Base-by-base conservation (phyloP, 2,329 filamentous ascomycete species). In the Penicillium palitans region DNA sequence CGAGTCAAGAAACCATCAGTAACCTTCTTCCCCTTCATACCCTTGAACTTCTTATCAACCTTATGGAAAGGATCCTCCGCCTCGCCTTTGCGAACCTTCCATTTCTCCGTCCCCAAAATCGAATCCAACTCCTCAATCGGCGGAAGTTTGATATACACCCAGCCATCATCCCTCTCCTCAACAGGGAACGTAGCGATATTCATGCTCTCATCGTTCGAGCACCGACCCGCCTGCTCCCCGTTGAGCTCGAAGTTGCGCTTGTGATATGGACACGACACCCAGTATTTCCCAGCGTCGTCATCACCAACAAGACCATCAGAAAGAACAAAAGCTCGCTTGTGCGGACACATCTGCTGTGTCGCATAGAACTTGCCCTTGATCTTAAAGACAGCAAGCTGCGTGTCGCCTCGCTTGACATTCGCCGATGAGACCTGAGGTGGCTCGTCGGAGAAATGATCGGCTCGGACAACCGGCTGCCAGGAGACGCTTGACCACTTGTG, bases 331-430 rank as follows among this genome's bases (percentile, higher is more conserved):
- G 91, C 88, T 12, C 91, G 88, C 77, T 93, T 95, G 78, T 96
- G 91, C 10, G 92, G 92, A 73, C 92, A 96, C 92, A 96, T 96
- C 72, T 96, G 91, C 78, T 96, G 92, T 15, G 89, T 90, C 58
- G 90, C 90, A 74, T 93, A 93, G 80, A 88, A 96, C 54, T 84
- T 84, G 21, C 91, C 91, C 54, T 85, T 84, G 61, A 96, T 84
- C 68, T 91, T 90, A 85, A 93, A 96, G 53, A 96, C 80, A 8
- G 92, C 91, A 2, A 96, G 83, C 74, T 96, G 92, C 0, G 91
- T 96, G 73, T 96, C 91, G 44, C 92, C 90, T 44, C 90, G 85
- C 80, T 96, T 95, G 75, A 96, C 80, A 33, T 87, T 88, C 5
- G 90, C 87, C 10, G 86, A 89, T 57, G 91, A 87, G 2, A 75